phyloP scores from a whole-genome alignment of 176 grass and related monocot genomes.

The Zea luxurians region DNA sequence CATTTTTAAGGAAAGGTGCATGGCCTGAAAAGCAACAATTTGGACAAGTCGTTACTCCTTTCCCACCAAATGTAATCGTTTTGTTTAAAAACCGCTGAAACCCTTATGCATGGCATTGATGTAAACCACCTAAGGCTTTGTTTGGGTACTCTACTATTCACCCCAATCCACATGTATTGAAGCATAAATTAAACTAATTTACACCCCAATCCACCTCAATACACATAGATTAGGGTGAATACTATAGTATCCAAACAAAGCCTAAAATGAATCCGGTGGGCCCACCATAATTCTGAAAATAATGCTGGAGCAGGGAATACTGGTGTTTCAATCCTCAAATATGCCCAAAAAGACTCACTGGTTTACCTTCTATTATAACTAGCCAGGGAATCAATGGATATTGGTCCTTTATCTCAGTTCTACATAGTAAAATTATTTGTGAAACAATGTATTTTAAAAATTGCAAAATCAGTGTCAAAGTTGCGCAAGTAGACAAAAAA shows the following conservation, averaged over 20 bases:
- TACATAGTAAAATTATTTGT: not conserved
- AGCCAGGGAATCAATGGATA: not conserved
- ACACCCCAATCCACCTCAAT: no score
- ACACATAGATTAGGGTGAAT: no score
- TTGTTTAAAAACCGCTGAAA: no score
- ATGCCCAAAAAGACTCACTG: not conserved
- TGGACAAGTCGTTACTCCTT: not conserved
- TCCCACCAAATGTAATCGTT: no score
- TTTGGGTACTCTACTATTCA: no score
- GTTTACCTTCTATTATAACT: not conserved
- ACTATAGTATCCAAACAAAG: no score
- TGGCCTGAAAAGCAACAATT: not conserved
- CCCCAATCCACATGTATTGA: no score
- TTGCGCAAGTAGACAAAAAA: slow-evolving; percentile 10
- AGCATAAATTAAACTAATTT: no score
- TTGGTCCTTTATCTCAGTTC: not conserved
- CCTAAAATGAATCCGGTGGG: no score
- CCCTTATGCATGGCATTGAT: no score
- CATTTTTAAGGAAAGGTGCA: slow-evolving; percentile 10
- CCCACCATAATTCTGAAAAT: not conserved
- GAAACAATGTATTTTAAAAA: slow-evolving; percentile 3
- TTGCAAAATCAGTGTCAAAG: not conserved
- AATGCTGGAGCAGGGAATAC: not conserved
- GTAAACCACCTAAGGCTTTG: no score
- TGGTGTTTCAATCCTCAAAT: not conserved